phyloP scores from a whole-genome alignment of 805 yeast species.

The Priceomyces medius region DNA sequence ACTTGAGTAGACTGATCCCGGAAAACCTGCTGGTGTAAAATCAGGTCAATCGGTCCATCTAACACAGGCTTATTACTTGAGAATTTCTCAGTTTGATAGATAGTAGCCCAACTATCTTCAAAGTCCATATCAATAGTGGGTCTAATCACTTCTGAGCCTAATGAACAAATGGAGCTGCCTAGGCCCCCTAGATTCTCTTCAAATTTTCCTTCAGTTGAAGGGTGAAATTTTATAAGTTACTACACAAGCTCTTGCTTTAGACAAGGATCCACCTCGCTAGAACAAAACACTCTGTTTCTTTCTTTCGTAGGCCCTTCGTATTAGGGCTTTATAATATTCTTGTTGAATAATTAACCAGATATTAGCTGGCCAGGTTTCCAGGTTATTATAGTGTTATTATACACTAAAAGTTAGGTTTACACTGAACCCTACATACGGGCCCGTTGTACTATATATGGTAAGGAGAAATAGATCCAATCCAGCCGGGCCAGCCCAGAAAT shows the following conservation, averaged over 20 bases:
- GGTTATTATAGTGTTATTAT: too few relatives aligned
- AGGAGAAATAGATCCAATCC: not conserved
- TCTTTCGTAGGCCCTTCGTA: not conserved
- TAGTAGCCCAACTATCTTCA: constrained; percentile 1
- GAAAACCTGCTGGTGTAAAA: not conserved
- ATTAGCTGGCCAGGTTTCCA: too few relatives aligned
- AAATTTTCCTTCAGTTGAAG: too few relatives aligned
- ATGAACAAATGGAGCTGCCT: not conserved
- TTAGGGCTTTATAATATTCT: too few relatives aligned
- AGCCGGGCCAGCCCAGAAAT: not conserved
- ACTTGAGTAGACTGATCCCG: not conserved
- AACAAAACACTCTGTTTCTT: not conserved
- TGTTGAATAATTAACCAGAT: too few relatives aligned
- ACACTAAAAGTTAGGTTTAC: not conserved
- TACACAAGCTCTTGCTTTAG: not conserved
- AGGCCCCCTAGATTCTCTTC: too few relatives aligned
- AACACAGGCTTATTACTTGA: not conserved
- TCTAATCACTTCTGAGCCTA: not conserved
- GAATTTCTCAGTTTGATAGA: constrained; percentile 1
- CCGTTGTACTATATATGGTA: not conserved
- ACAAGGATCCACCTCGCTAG: not conserved
- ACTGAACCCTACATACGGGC: not conserved
- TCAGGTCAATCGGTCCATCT: not conserved
- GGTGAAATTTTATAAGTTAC: too few relatives aligned
- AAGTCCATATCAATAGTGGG: constrained; percentile 1